Conservation (phyloP, 371 early-diverging fungal species). For the Amoeboaphelidium occidentale region DNA sequence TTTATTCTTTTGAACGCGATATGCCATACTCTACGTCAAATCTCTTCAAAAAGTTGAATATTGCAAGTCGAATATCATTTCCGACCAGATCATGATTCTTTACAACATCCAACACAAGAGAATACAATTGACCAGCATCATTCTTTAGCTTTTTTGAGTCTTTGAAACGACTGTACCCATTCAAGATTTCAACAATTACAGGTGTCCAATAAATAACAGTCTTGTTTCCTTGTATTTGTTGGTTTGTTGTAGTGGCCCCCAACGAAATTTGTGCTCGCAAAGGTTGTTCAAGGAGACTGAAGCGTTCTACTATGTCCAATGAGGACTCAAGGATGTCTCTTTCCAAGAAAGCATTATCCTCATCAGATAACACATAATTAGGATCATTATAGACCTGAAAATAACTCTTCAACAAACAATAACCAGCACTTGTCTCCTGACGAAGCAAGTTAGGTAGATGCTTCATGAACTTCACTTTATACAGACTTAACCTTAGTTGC, state of each 20-base stretch:
- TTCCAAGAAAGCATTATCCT: conserved; percentile 13
- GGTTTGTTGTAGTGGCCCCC: conserved; percentile 17
- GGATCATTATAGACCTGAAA: conserved; percentile 18
- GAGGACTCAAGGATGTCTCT: neutral
- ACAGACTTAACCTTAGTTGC: conserved; percentile 49
- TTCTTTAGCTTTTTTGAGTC: conserved; percentile 6
- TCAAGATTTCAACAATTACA: conserved; percentile 23
- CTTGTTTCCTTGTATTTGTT: conserved; percentile 15
- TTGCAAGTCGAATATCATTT: too few species aligned
- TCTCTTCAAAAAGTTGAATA: too few species aligned
- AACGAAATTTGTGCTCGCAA: conserved; percentile 15
- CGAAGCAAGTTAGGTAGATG: conserved; percentile 64
- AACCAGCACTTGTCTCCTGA: conserved; percentile 26
- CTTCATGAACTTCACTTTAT: conserved; percentile 51
- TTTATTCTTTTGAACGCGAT: too few species aligned
- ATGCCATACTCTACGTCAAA: too few species aligned
- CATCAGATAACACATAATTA: conserved; percentile 16
- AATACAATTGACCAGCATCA: neutral
- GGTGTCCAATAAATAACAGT: conserved; percentile 27
- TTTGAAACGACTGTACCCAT: conserved; percentile 16
- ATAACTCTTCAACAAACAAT: conserved; percentile 14
- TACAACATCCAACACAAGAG: neutral
- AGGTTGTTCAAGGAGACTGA: neutral
- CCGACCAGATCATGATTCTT: neutral
- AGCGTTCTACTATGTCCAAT: neutral